A percentile compares a stretch with the other conserved stretches of the same genome.
Conservation (phyloP, 1,284 basidiomycete genomes). For the Ganoderma lucidum region DNA sequence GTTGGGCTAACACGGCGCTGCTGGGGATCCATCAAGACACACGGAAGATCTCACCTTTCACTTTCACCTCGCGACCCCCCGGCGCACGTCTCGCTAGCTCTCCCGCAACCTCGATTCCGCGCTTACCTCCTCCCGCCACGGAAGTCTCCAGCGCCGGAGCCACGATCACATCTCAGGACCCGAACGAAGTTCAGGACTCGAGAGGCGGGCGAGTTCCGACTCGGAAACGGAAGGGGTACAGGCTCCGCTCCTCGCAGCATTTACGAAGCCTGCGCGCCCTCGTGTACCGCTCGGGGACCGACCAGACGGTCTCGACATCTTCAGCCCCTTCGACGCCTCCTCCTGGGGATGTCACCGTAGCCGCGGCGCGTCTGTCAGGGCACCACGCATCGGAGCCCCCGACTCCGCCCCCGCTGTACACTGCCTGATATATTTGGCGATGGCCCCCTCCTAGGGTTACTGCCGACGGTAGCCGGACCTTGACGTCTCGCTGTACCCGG, state of each 20-base stretch:
- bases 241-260: background rate
- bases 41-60: background rate
- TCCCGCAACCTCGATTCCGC: background rate
- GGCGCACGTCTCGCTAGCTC: background rate
- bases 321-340: background rate
- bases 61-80: background rate
- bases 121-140: background rate
- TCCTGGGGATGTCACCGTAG: background rate
- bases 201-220: background rate
- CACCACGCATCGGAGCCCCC: background rate
- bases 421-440: background rate
- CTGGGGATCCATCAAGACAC: background rate
- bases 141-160: background rate
- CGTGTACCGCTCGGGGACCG: background rate
- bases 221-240: slow-evolving; percentile 3
- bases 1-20: background rate
- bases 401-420: background rate
- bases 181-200: background rate
- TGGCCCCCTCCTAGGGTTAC: background rate
- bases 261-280: background rate
- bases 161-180: background rate
- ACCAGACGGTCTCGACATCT: background rate
- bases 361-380: background rate
- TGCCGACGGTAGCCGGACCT: background rate
- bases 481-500: background rate